These are phyloP conservation scores for Moniliophthora roreri DNA, from an alignment of 1,284 basidiomycete species.

Conservation along the genomic window DNA sequence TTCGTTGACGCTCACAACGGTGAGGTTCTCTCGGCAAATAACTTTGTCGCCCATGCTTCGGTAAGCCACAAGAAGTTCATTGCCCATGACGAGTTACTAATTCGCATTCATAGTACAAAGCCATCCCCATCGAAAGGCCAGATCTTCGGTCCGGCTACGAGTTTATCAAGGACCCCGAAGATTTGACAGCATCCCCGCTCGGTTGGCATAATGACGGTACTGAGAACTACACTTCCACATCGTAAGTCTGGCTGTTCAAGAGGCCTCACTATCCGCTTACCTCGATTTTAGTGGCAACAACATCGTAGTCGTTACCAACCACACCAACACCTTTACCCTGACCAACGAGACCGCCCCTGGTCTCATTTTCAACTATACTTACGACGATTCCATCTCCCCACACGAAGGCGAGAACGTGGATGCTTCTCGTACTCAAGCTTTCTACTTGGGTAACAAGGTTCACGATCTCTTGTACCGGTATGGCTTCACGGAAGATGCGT, in stretches of 20 bases:
- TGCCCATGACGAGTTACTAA: background rate
- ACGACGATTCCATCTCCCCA: constrained; percentile 19
- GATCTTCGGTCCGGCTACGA: constrained; percentile 30
- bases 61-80: constrained; percentile 27
- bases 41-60: constrained; percentile 49
- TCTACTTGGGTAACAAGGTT: background rate
- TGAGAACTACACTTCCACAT: constrained; percentile 20
- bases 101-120: constrained; percentile 28
- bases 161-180: constrained; percentile 32
- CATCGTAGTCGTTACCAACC: constrained; percentile 29
- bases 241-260: constrained; percentile 4
- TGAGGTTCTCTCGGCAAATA: constrained; percentile 52
- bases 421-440: background rate
- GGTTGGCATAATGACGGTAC: constrained; percentile 17
- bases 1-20: constrained; percentile 59
- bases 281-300: constrained; percentile 30
- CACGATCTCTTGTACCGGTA: background rate
- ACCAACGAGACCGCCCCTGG: background rate
- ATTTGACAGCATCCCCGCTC: constrained; percentile 22
- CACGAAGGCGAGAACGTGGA: constrained; percentile 13
- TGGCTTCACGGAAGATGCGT: constrained; percentile 1
- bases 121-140: constrained; percentile 34
- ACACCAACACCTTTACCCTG: constrained; percentile 25
- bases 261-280: background rate
- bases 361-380: constrained; percentile 1